Evolutionary conservation across 176 grass and related monocot genomes (phyloP).

Genomic region (Cymbopogon citratus): DNA sequence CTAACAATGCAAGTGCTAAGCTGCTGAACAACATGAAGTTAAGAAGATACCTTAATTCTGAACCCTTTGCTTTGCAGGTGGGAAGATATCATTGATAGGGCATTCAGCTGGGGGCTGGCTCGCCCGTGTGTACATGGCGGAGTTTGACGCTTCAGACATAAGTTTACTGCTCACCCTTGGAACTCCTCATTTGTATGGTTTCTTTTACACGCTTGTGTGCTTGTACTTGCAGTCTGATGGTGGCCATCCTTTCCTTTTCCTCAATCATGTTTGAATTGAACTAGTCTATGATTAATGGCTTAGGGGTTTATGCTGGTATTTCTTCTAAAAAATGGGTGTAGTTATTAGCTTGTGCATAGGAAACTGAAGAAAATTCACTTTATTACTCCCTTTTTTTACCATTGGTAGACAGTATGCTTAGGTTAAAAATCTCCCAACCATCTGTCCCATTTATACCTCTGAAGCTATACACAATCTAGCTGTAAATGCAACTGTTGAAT

Average conservation of each 20-base stretch:
- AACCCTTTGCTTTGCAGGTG: constrained; percentile 33
- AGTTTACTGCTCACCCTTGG: constrained; percentile 85
- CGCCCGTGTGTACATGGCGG: constrained; percentile 66
- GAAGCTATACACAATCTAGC: background rate
- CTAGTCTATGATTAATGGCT: background rate
- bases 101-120: constrained; percentile 98
- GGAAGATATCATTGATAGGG: constrained; percentile 67
- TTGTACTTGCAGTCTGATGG: background rate
- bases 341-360: background rate
- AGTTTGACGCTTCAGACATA: constrained; percentile 62
- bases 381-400: background rate
- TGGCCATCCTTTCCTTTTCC: background rate
- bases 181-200: constrained; percentile 73
- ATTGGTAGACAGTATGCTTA: background rate
- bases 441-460: background rate
- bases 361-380: background rate
- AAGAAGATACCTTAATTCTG: background rate
- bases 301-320: background rate
- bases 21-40: background rate
- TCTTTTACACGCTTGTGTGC: background rate
- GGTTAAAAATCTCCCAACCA: background rate
- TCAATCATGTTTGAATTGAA: background rate
- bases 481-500: background rate
- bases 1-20: background rate
- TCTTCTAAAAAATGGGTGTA: background rate